phyloP scores from a whole-genome alignment of 2,329 filamentous ascomycete genomes.

The Trichophyton rubrum region DNA sequence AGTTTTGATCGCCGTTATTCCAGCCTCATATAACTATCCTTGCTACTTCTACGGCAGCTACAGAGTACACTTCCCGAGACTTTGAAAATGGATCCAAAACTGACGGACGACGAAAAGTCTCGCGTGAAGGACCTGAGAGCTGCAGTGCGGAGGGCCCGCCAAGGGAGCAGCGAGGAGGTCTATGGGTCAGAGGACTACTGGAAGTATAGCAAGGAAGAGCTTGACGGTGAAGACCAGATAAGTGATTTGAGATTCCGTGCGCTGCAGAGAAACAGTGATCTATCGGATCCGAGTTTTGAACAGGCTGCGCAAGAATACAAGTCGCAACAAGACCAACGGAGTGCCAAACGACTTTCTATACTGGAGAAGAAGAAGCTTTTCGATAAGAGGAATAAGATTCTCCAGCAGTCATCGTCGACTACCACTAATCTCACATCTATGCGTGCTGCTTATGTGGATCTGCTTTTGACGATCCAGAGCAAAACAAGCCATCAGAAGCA shows the following conservation, averaged over 20 bases:
- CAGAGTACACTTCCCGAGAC: neutral
- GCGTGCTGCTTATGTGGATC: conserved; percentile 10
- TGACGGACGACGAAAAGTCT: neutral
- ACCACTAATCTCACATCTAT: conserved; percentile 16
- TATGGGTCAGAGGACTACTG: neutral
- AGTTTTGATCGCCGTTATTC: too few relatives aligned
- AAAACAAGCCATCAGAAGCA: neutral
- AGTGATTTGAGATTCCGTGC: neutral
- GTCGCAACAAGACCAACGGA: neutral
- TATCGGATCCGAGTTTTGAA: neutral
- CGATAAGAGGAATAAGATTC: neutral
- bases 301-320: neutral
- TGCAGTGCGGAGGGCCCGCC: neutral
- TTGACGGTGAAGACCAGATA: neutral
- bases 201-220: neutral
- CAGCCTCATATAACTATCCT: too few relatives aligned
- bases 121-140: neutral
- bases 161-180: neutral
- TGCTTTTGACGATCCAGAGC: neutral
- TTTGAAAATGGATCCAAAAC: neutral
- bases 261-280: neutral
- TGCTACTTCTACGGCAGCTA: too few relatives aligned
- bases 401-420: conserved; percentile 12
- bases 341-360: neutral
- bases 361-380: neutral